Base-by-base conservation (phyloP, 2,329 filamentous ascomycete species). In the Triangularia setosa region DNA sequence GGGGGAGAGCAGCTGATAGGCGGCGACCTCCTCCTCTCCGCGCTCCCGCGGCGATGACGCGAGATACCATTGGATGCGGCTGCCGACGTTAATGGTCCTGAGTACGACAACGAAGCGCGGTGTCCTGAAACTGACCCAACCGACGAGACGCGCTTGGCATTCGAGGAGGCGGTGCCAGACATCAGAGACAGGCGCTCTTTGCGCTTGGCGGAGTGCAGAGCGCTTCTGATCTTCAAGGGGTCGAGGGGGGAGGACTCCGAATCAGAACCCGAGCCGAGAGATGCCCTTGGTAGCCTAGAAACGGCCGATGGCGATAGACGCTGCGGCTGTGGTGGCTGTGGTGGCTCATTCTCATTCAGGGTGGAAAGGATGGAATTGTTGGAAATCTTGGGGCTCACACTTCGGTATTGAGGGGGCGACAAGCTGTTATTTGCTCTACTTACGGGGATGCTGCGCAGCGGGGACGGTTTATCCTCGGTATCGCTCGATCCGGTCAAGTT, bases 1-100 rank as follows among this genome's bases (percentile, higher is more conserved):
- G 3, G 75, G 1, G 84, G 80, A 35, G 82, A 83, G 73, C 82
- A 86, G 33, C 77, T 73, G 69, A 86, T 79, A 14, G 84, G 84
- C 12, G 84, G 83, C 65, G 81, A 84, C 60, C 79, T 77, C 35
- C 81, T 78, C 57, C 82, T 77, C 73, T 85, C 83, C 2, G 78
- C 72, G 65, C 81, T 84, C 65, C 78, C 79, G 44, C 83, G 78
- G 48, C 84, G 78, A 61, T 84, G 77, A 53, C 84, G 78, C 48
- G 82, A 85, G 69, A 87, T 83, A 53, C 84, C 84, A 71, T 86
- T 86, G 6, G 81, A 77, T 68, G 75, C 79, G 69, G 82, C 84
- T 6, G 83, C 78, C 48, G 81, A 73, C 14, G 78, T 33, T 8
- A 71, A 72, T 1, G 52, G 52, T 16, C 78, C 77, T 25, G 79